Base-by-base conservation (phyloP, 2,329 filamentous ascomycete genomes). In the Malbranchea zuffiana region DNA sequence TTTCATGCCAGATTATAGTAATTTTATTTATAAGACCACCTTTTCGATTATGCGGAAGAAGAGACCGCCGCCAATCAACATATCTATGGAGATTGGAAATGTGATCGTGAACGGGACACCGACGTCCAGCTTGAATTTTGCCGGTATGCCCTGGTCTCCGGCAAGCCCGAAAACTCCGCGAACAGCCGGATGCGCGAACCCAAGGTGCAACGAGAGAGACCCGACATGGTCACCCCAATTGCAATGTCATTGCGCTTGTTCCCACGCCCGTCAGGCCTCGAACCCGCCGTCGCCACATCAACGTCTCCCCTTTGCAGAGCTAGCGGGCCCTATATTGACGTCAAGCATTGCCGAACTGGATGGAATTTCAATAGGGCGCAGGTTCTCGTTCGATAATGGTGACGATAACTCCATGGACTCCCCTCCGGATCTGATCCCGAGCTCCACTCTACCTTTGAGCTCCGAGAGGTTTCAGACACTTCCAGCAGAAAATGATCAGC, bases 31-130 rank as follows among this genome's bases (percentile, higher is more conserved):
- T 6, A 45, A 36, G 21, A 29, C 39, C 12, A 37, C 41, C 3
- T 43, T 43, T 25, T 39, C 43, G 19, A 46, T 39, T 28, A 42
- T 44, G 42, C 31, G 42, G n/a, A 46, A 41, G 36, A 46, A 39
- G 26, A 15, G 37, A 21, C 44, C 44, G 7, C 35, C 44, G 13
- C 40, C 44, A 5, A 46, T 46, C 26, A 42, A 30, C 25, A 42
- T 46, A 18, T 44, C 44, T 6, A 31, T 46, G 11, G 44, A 31
- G n/a, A 26, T 34, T n/a, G 44, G 39, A 13, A 44, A 44, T 26
- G 37, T 44, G 12, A 42, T 46, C 16, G 29, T 46, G 15, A 37
- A 26, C 32, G 21, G 32, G 13, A 29, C 39, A 19, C 33, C 38
- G 10, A 32, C 39, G 8, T 37, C 37, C 19, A 35, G 31, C 20